Conservation (phyloP, 2,329 filamentous ascomycete genomes). For the Hypoxylon sp. region DNA sequence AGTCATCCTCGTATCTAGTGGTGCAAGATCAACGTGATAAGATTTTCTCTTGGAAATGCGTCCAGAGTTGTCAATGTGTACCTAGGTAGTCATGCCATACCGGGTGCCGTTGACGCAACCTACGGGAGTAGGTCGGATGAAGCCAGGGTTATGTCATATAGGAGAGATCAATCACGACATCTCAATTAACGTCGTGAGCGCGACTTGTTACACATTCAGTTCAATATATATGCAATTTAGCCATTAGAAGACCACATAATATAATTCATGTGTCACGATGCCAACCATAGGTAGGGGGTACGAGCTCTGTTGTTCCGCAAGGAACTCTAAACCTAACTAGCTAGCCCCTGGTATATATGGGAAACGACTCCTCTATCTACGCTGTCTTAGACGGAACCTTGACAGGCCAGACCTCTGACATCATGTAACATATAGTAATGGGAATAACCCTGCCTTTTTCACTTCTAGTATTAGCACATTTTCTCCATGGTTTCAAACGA, state of each 20-base stretch:
- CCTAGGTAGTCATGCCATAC: constrained; percentile 33
- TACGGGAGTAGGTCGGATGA: neutral
- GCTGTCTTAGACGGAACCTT: too few species aligned
- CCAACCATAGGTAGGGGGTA: too few species aligned
- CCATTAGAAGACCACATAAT: neutral
- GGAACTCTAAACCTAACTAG: too few species aligned
- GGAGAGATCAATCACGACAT: constrained; percentile 30
- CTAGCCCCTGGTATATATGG: too few species aligned
- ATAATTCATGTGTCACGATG: too few species aligned
- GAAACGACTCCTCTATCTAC: too few species aligned
- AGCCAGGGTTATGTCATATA: constrained; percentile 27
- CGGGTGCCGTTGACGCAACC: constrained; percentile 24
- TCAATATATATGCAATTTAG: neutral
- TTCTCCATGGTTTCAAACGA: neutral
- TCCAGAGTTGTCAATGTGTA: neutral
- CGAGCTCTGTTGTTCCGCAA: too few species aligned
- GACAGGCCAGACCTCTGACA: too few species aligned
- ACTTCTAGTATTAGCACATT: neutral
- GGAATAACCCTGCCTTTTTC: neutral
- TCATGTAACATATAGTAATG: neutral
- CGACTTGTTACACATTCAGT: neutral
- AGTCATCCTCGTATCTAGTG: neutral
- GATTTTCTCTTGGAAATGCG: neutral
- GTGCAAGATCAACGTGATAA: neutral
- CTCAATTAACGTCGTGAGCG: neutral